These are phyloP conservation scores for Lignosus rhinocerotis DNA, from an alignment of 1,284 basidiomycete species.

Conservation along the genomic window DNA sequence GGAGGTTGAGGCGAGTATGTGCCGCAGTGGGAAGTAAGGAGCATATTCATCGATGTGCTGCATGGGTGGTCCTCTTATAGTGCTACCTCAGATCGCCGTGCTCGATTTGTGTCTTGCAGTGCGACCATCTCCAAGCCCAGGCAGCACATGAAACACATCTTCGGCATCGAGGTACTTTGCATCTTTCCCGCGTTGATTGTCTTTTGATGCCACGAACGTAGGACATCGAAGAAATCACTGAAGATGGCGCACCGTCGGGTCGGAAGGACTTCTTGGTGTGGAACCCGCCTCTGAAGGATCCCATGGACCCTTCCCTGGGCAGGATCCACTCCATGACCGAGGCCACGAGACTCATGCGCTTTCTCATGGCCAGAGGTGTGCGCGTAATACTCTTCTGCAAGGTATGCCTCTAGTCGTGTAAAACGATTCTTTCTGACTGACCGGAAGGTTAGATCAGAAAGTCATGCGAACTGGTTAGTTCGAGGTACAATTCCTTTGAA, in stretches of 20 bases:
- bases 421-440: not conserved
- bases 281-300: slow-evolving; percentile 71
- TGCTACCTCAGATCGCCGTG: slow-evolving; percentile 49
- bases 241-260: slow-evolving; percentile 86
- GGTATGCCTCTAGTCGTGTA: slow-evolving; percentile 40
- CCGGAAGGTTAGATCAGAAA: slow-evolving; percentile 60
- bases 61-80: not conserved
- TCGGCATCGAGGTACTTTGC: slow-evolving; percentile 56
- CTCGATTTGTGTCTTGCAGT: slow-evolving; percentile 84
- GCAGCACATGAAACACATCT: slow-evolving; percentile 74
- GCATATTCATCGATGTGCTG: not conserved
- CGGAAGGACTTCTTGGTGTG: slow-evolving; percentile 79
- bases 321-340: slow-evolving; percentile 68
- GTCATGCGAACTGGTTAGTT: slow-evolving; percentile 77
- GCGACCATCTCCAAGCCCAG: slow-evolving; percentile 86
- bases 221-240: slow-evolving; percentile 67
- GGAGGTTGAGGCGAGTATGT: slow-evolving; percentile 79
- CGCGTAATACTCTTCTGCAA: slow-evolving; percentile 89
- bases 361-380: slow-evolving; percentile 80
- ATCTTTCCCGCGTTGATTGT: not conserved
- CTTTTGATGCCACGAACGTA: not conserved
- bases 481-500: not conserved
- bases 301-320: slow-evolving; percentile 56
- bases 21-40: slow-evolving; percentile 81
- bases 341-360: slow-evolving; percentile 75